Evolutionary conservation across 2,329 filamentous ascomycete genomes (phyloP).

Genomic region (Nemania sp.): DNA sequence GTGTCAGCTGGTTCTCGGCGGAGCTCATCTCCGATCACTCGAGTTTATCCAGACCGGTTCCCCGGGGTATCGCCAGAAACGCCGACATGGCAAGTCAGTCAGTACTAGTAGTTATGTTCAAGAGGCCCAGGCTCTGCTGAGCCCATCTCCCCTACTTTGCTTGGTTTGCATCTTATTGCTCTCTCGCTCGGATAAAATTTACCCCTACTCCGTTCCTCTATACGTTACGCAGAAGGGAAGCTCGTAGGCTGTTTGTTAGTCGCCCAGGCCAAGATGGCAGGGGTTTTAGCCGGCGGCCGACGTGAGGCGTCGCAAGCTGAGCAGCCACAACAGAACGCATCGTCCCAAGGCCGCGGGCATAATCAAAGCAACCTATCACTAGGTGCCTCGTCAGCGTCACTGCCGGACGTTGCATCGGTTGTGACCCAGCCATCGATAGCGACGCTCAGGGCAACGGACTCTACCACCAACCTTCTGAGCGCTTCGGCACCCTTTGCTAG

Average conservation of each 20-base stretch:
- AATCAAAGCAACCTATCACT: constrained; percentile 4
- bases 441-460: constrained; percentile 34
- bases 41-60: constrained; percentile 45
- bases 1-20: constrained; percentile 40
- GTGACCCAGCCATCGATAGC: constrained; percentile 38
- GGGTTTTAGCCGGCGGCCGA: constrained; percentile 26
- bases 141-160: constrained; percentile 13
- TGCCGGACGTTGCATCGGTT: constrained; percentile 27
- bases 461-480: constrained; percentile 41
- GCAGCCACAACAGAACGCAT: constrained; percentile 24
- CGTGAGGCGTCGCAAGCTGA: constrained; percentile 11
- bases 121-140: constrained; percentile 10
- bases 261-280: constrained; percentile 19
- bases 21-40: constrained; percentile 44
- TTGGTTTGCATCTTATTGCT: constrained; percentile 9
- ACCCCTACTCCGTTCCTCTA: neutral
- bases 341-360: neutral
- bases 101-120: constrained; percentile 31
- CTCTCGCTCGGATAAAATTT: constrained; percentile 22
- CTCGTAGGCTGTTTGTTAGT: constrained; percentile 5
- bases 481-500: constrained; percentile 42
- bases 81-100: constrained; percentile 24
- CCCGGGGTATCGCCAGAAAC: constrained; percentile 3
- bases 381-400: constrained; percentile 8
- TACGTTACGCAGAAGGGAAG: constrained; percentile 5